Evolutionary conservation across 164 flowering plant species (phyloP).

Genomic region (Hamamelis virginiana): DNA sequence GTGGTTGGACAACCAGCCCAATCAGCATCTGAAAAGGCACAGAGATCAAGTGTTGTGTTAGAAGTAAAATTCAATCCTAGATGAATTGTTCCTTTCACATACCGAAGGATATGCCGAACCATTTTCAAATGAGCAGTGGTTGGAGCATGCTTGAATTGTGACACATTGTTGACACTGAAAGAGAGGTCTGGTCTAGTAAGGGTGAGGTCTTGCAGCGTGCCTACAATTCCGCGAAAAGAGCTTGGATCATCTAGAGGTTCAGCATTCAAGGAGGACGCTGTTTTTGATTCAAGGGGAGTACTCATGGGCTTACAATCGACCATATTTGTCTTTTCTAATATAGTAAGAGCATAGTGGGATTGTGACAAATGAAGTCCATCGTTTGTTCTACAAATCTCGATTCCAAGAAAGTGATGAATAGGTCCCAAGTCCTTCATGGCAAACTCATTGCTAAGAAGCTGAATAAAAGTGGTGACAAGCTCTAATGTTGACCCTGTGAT

Average conservation of each 20-base stretch:
- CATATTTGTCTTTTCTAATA: not conserved
- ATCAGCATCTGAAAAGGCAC: not conserved
- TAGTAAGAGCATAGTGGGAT: constrained; percentile 7
- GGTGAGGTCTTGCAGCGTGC: too few relatives aligned
- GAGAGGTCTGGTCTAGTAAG: too few relatives aligned
- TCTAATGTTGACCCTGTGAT: not conserved
- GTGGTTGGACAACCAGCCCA: not conserved
- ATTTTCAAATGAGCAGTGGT: not conserved
- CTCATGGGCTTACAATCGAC: constrained; percentile 12
- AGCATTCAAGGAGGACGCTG: not conserved
- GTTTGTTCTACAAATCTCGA: not conserved
- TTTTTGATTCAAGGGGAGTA: constrained; percentile 11
- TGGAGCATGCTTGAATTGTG: too few relatives aligned
- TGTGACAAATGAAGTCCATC: too few relatives aligned
- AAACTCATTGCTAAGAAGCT: too few relatives aligned
- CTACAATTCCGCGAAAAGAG: not conserved
- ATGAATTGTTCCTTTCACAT: not conserved
- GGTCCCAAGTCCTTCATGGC: too few relatives aligned
- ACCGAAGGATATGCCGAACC: not conserved
- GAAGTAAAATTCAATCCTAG: too few relatives aligned
- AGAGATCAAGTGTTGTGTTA: constrained; percentile 1
- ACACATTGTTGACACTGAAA: not conserved
- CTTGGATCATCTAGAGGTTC: not conserved
- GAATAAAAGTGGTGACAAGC: not conserved
- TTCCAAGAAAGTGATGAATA: not conserved